A percentile compares a stretch with the other conserved stretches of the same genome.
Conservation (phyloP, 2,329 filamentous ascomycete genomes). For the Monosporascus cannonballus region DNA sequence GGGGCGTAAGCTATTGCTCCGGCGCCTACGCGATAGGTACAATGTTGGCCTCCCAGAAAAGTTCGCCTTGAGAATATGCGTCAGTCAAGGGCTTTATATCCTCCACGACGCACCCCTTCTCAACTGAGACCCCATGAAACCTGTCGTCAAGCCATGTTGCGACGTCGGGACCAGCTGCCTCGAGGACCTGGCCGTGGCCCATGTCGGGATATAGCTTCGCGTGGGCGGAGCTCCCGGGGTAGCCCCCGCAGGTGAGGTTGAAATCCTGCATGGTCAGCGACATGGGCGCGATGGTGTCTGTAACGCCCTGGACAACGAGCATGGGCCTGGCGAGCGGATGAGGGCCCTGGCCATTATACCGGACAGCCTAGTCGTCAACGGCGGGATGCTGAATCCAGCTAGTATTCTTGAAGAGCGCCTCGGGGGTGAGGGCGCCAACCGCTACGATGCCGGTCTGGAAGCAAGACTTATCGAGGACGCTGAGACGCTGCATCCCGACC, state of each 20-base stretch:
- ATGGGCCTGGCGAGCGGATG: constrained; percentile 14
- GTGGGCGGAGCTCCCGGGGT: constrained; percentile 1
- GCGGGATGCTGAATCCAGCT: background rate
- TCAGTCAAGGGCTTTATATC: background rate
- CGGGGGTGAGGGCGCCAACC: background rate
- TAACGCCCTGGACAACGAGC: constrained; percentile 15
- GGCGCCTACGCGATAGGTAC: too few relatives aligned
- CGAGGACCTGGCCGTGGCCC: background rate
- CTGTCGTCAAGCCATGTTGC: background rate
- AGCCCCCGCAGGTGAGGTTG: constrained; percentile 7
- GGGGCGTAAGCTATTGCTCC: too few relatives aligned
- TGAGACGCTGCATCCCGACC: background rate
- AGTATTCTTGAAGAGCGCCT: background rate
- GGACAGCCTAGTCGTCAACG: background rate
- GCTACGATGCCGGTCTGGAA: background rate
- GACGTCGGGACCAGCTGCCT: background rate
- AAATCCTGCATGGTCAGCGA: constrained; percentile 2
- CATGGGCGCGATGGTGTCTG: constrained; percentile 7
- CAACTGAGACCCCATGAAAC: background rate
- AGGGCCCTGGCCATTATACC: constrained; percentile 13
- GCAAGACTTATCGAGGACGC: background rate
- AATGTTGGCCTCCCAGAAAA: background rate
- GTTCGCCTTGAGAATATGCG: background rate
- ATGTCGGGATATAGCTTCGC: background rate
- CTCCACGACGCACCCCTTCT: background rate